Conservation (phyloP, 192 early-diverging fungal species). For the Coemansia sp. region DNA sequence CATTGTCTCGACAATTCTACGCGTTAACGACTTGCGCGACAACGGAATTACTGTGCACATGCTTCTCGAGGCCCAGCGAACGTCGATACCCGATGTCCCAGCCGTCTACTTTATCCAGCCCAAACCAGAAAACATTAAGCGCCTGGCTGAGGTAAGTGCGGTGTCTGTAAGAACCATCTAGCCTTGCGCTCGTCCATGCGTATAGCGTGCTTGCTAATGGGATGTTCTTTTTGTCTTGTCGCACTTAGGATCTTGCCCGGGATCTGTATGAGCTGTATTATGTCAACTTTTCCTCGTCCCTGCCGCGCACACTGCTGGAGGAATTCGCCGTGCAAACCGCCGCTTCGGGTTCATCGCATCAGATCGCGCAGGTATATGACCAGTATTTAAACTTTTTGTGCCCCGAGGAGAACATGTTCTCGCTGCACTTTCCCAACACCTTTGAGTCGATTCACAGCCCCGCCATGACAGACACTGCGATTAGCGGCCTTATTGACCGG, state of each 20-base stretch:
- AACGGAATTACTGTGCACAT: conserved; percentile 98
- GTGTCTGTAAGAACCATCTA: not conserved
- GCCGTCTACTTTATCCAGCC: conserved; percentile 96
- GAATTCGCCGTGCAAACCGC: conserved; percentile 89
- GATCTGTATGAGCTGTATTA: conserved; percentile 96
- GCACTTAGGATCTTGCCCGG: conserved; percentile 68
- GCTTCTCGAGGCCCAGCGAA: conserved; percentile 80
- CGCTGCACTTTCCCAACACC: conserved; percentile 77
- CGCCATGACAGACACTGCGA: conserved; percentile 73
- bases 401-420: conserved; percentile 90
- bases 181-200: not conserved
- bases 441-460: conserved; percentile 87
- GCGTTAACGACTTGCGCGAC: conserved; percentile 93
- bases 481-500: conserved; percentile 75
- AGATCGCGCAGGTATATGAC: conserved; percentile 92
- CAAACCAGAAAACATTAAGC: conserved; percentile 78
- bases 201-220: conserved; percentile 24
- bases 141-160: conserved; percentile 73
- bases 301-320: conserved; percentile 88
- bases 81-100: conserved; percentile 93
- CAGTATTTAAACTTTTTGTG: conserved; percentile 96
- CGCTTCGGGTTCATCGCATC: conserved; percentile 67
- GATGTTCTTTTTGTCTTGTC: not conserved
- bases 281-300: conserved; percentile 88
- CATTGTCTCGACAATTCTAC: conserved; percentile 95